Percentiles rank a stretch among this genome's conserved stretches.
phyloP scores from a whole-genome alignment of 129 eudicot genomes.

The Flaveria trinervia region DNA sequence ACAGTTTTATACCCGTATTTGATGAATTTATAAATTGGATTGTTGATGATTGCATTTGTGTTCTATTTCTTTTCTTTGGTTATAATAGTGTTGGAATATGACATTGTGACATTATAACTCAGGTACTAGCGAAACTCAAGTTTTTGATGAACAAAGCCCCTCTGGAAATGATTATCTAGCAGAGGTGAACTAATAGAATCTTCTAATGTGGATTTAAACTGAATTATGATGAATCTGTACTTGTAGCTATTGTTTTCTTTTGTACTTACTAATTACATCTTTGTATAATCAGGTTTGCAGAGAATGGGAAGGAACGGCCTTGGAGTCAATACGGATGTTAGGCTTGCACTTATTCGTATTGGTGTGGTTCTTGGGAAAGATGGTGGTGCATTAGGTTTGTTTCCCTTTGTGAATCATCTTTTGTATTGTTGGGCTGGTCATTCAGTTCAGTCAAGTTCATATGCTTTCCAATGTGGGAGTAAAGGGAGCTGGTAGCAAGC shows the following conservation, averaged over 20 bases:
- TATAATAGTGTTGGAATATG: slow-evolving; percentile 4
- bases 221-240: neutral
- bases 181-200: slow-evolving; percentile 51
- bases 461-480: too few relatives aligned
- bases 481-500: too few relatives aligned
- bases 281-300: slow-evolving; percentile 70
- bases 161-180: slow-evolving; percentile 94
- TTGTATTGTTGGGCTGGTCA: too few relatives aligned
- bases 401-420: neutral
- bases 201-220: neutral
- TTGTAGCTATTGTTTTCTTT: slow-evolving; percentile 1
- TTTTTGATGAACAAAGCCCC: slow-evolving; percentile 87
- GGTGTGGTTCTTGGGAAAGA: slow-evolving; percentile 97
- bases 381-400: slow-evolving; percentile 93
- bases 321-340: slow-evolving; percentile 74
- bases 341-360: slow-evolving; percentile 78
- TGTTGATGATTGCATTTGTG: neutral
- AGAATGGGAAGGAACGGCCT: slow-evolving; percentile 97
- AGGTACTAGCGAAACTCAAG: slow-evolving; percentile 90
- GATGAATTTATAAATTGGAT: neutral
- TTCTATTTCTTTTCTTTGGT: neutral
- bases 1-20: neutral
- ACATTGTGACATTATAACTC: slow-evolving; percentile 8
- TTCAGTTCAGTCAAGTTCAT: too few relatives aligned
- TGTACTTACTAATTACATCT: neutral